phyloP scores from a whole-genome alignment of 2,329 filamentous ascomycete genomes.

The Magnaporthiopsis incrustans region DNA sequence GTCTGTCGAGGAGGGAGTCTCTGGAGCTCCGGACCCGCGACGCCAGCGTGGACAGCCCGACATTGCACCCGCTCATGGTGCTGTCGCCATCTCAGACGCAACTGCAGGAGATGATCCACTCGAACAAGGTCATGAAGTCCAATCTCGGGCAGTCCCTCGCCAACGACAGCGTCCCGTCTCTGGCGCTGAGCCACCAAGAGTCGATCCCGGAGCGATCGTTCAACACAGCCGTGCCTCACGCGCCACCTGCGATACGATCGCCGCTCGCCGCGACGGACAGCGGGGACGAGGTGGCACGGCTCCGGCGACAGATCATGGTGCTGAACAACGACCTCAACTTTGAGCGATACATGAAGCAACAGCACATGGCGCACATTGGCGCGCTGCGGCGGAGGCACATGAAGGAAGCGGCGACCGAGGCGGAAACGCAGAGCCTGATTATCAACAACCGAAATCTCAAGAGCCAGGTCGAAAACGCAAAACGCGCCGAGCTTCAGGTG shows the following conservation, averaged over 20 bases:
- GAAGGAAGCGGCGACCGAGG: constrained; percentile 68
- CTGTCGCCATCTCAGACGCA: constrained; percentile 45
- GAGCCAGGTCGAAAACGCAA: constrained; percentile 64
- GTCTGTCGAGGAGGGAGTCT: constrained; percentile 40
- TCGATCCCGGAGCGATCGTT: constrained; percentile 28
- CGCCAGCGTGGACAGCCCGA: constrained; percentile 51
- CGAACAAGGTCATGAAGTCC: constrained; percentile 50
- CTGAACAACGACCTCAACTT: constrained; percentile 76
- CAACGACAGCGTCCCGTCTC: constrained; percentile 50
- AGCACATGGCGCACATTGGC: constrained; percentile 75
- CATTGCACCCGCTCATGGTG: constrained; percentile 42
- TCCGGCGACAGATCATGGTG: constrained; percentile 68
- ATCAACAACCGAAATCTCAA: constrained; percentile 68
- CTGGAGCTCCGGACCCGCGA: constrained; percentile 32
- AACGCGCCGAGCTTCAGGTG: constrained; percentile 59
- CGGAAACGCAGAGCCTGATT: constrained; percentile 73
- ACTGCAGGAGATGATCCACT: constrained; percentile 51
- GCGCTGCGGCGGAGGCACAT: constrained; percentile 68
- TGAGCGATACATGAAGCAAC: constrained; percentile 75
- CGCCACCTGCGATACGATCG: constrained; percentile 18
- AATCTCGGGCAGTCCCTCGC: constrained; percentile 45
- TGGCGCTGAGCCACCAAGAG: constrained; percentile 43
- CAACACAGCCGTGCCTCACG: constrained; percentile 17
- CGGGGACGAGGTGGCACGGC: constrained; percentile 36
- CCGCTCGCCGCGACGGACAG: constrained; percentile 1